Percentiles rank a stretch among this genome's conserved stretches.
Conservation (phyloP, 495 filamentous ascomycete species). For the Hamigera avellanea region DNA sequence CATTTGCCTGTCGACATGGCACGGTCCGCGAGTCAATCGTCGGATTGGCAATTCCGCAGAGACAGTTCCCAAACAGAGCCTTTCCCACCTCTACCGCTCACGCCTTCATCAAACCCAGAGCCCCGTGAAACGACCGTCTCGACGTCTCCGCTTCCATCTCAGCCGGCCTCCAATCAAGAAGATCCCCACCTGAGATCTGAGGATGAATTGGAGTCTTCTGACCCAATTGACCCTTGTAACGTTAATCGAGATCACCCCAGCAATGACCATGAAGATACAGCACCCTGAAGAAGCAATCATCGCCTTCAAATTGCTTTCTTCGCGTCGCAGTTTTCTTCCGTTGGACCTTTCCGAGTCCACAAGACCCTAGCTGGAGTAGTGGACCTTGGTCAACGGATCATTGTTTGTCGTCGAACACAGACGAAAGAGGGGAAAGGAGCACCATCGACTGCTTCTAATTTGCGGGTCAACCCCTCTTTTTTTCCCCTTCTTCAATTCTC, state of each 20-base stretch:
- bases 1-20: background rate
- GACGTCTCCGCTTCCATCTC: background rate
- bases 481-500: too few relatives aligned
- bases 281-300: too few relatives aligned
- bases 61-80: slow-evolving; percentile 22
- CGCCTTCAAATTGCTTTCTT: too few relatives aligned
- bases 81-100: slow-evolving; percentile 22
- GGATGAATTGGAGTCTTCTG: background rate
- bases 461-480: too few relatives aligned
- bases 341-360: too few relatives aligned
- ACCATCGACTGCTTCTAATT: too few relatives aligned
- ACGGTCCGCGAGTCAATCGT: slow-evolving; percentile 7
- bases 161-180: background rate
- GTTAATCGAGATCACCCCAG: background rate
- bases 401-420: too few relatives aligned
- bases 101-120: slow-evolving; percentile 3
- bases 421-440: too few relatives aligned
- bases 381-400: too few relatives aligned
- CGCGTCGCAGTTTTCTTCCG: too few relatives aligned
- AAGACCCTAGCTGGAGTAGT: too few relatives aligned
- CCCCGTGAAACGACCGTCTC: background rate
- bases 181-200: background rate
- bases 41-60: slow-evolving; percentile 7
- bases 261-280: too few relatives aligned
- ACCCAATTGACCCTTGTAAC: background rate